Conservation (phyloP, 495 filamentous ascomycete genomes). For the Cudoniella acicularis region DNA sequence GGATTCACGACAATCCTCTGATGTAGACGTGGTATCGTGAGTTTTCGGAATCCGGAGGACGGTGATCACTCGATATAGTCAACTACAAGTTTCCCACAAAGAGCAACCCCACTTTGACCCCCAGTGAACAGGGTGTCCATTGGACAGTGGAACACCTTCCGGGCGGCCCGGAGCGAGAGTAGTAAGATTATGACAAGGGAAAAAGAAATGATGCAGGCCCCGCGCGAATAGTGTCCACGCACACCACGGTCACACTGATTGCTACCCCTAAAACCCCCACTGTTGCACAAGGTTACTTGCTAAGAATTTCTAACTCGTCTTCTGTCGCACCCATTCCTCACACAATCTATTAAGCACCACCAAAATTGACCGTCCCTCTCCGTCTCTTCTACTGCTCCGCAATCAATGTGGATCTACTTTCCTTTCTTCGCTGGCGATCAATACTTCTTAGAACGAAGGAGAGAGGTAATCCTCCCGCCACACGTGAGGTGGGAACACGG, state of each 20-base stretch:
- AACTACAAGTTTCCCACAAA: neutral
- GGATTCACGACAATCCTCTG: slow-evolving; percentile 1
- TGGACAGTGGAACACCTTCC: neutral
- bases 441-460: too few species aligned
- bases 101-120: neutral
- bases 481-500: too few species aligned
- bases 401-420: too few species aligned
- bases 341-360: slow-evolving; percentile 1
- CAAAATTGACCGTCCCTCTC: neutral
- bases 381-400: neutral
- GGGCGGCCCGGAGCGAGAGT: neutral
- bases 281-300: too few species aligned
- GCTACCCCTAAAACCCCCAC: neutral
- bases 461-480: too few species aligned
- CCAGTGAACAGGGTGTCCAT: neutral
- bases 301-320: neutral
- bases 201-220: neutral
- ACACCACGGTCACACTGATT: neutral
- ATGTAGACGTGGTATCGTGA: neutral
- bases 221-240: neutral
- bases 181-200: neutral
- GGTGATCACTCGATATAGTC: neutral
- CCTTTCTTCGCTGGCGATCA: too few species aligned
- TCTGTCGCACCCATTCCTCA: neutral
- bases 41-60: neutral